phyloP scores from a whole-genome alignment of 2,329 filamentous ascomycete genomes.

The Volutella citrinella region DNA sequence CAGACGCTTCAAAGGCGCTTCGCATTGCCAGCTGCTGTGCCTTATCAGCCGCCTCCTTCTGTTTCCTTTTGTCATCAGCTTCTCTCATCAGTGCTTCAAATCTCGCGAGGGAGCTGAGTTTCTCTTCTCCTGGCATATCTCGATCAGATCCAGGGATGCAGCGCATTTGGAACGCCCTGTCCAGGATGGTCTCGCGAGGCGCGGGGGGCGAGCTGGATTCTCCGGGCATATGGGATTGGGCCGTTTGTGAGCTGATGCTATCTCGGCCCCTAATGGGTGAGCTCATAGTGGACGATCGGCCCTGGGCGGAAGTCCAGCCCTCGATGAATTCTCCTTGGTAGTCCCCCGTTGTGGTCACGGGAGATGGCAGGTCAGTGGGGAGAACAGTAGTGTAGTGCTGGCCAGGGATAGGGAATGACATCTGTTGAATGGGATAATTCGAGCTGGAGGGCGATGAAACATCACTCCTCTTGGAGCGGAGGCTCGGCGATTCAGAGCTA shows the following conservation, averaged over 20 bases:
- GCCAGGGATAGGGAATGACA: constrained; percentile 36
- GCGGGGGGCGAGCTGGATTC: constrained; percentile 48
- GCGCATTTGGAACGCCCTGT: constrained; percentile 62
- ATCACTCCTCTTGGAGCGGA: constrained; percentile 61
- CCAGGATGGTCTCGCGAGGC: constrained; percentile 63
- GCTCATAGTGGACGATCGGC: constrained; percentile 54
- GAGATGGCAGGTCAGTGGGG: constrained; percentile 55
- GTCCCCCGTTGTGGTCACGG: constrained; percentile 52
- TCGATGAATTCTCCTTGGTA: constrained; percentile 56
- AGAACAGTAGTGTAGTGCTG: constrained; percentile 51
- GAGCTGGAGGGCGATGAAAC: constrained; percentile 56
- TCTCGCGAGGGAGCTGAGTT: constrained; percentile 60
- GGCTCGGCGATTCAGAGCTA: constrained; percentile 56
- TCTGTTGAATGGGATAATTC: constrained; percentile 38
- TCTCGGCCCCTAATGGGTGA: constrained; percentile 55
- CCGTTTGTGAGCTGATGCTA: constrained; percentile 51
- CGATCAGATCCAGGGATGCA: constrained; percentile 60
- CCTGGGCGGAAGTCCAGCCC: constrained; percentile 59
- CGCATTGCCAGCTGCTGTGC: constrained; percentile 35
- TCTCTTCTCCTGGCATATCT: constrained; percentile 55
- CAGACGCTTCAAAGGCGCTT: constrained; percentile 52
- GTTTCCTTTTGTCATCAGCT: constrained; percentile 48
- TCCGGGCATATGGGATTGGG: constrained; percentile 32
- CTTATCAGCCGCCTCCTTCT: constrained; percentile 33
- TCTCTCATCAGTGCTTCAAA: constrained; percentile 66